Evolutionary conservation across 2,329 filamentous ascomycete species (phyloP).

Genomic region (Magnaporthales sp.): DNA sequence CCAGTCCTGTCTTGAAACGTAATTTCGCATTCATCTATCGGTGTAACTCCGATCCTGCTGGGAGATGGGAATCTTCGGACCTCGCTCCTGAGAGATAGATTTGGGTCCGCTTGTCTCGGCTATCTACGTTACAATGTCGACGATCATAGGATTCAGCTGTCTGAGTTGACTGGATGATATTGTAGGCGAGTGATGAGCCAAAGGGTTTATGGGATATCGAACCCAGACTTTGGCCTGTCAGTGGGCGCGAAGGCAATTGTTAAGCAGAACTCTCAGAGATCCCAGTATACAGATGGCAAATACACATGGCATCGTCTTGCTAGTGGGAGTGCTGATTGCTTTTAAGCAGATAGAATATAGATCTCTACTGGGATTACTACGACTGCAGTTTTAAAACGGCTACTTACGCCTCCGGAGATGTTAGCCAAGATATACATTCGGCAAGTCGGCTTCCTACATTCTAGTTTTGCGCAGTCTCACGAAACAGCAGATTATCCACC

Average conservation of each 20-base stretch:
- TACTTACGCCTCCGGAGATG: background rate
- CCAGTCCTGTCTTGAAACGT: slow-evolving; percentile 5
- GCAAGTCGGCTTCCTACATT: background rate
- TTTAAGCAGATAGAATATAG: background rate
- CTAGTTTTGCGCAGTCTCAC: background rate
- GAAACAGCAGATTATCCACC: background rate
- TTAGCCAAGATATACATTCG: background rate
- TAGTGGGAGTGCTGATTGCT: background rate
- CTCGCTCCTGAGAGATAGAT: background rate
- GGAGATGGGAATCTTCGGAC: background rate
- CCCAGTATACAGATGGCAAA: background rate
- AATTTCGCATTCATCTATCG: slow-evolving; percentile 1
- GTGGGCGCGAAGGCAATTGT: background rate
- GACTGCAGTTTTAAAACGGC: background rate
- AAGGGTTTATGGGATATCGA: background rate
- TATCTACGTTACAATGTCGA: background rate
- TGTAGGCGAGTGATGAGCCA: background rate
- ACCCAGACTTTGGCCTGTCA: background rate
- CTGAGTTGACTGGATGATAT: background rate
- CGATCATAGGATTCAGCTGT: background rate
- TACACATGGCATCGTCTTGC: background rate
- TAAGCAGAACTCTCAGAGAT: background rate
- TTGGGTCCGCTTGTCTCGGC: background rate
- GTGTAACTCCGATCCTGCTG: background rate
- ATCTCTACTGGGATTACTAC: background rate